These are phyloP conservation scores for Epichloe scottii DNA, from an alignment of 2,329 filamentous ascomycete species.

Conservation along the genomic window DNA sequence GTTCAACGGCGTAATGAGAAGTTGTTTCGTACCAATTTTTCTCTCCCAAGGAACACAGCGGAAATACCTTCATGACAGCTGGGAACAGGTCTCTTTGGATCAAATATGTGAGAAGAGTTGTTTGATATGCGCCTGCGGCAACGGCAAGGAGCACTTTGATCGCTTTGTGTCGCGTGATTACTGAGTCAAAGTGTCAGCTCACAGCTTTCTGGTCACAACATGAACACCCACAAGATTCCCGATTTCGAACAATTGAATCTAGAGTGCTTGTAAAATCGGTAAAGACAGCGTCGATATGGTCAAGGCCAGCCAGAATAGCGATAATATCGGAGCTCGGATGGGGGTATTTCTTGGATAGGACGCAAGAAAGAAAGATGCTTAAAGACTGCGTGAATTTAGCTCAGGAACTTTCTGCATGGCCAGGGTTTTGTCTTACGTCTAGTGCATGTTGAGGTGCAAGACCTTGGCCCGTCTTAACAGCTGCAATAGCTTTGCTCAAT, in stretches of 20 bases:
- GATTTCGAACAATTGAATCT: conserved; percentile 71
- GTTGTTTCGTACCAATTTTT: background rate
- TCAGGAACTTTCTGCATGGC: background rate
- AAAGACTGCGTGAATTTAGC: conserved; percentile 52
- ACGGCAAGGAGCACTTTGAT: conserved; percentile 72
- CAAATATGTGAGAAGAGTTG: conserved; percentile 85
- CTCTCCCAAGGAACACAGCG: background rate
- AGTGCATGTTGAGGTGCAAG: conserved; percentile 67
- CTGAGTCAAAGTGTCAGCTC: conserved; percentile 27
- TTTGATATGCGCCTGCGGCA: conserved; percentile 89
- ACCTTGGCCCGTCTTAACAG: conserved; percentile 48
- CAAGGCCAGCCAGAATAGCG: conserved; percentile 73
- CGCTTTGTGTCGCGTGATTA: conserved; percentile 65
- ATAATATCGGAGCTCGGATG: conserved; percentile 95
- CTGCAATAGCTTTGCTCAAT: conserved; percentile 58
- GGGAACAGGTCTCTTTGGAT: conserved; percentile 91
- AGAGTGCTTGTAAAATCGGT: conserved; percentile 76
- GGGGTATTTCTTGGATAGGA: conserved; percentile 81
- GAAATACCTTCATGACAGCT: conserved; percentile 74
- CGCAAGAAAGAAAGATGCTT: conserved; percentile 70
- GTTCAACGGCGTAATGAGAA: conserved; percentile 1
- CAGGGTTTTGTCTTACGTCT: conserved; percentile 50
- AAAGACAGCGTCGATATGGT: conserved; percentile 77
- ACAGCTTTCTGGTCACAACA: background rate
- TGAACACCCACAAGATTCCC: conserved; percentile 49